phyloP scores from a whole-genome alignment of 768 basidiomycete species.

The Aureoboletus auriporus region DNA sequence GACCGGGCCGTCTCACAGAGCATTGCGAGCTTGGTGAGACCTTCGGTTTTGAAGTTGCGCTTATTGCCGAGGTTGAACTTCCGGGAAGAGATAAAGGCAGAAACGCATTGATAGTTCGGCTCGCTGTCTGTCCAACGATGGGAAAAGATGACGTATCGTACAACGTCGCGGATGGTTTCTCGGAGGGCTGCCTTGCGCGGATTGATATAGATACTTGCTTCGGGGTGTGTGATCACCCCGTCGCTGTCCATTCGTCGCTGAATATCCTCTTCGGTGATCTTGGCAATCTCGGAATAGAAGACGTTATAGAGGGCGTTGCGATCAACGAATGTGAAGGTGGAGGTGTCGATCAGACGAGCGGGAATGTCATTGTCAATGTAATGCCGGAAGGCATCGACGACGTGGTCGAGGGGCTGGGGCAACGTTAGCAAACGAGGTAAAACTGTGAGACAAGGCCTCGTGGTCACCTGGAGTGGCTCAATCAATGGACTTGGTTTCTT shows the following conservation, averaged over 20 bases:
- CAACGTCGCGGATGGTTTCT: slow-evolving; percentile 15
- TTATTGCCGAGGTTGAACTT: slow-evolving; percentile 1
- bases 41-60: not conserved
- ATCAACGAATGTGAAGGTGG: slow-evolving; percentile 19
- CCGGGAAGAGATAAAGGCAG: not conserved
- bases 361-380: slow-evolving; percentile 27
- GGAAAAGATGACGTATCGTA: slow-evolving; percentile 23
- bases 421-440: not conserved
- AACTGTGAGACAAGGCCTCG: no score
- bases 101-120: slow-evolving; percentile 20
- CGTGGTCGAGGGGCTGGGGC: not conserved
- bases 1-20: slow-evolving; percentile 20
- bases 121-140: slow-evolving; percentile 23
- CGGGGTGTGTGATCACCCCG: slow-evolving; percentile 3
- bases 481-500: not conserved
- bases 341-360: slow-evolving; percentile 21
- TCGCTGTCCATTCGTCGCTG: not conserved
- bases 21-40: slow-evolving; percentile 15
- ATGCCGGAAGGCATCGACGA: slow-evolving; percentile 12
- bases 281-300: slow-evolving; percentile 15
- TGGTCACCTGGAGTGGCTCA: slow-evolving; percentile 2
- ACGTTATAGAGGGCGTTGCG: slow-evolving; percentile 16
- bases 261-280: slow-evolving; percentile 16
- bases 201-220: slow-evolving; percentile 13
- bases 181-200: slow-evolving; percentile 10